A percentile compares a stretch with the other conserved stretches of the same genome.
Conservation (phyloP, 495 filamentous ascomycete species). For the Trichoderma reesei region DNA sequence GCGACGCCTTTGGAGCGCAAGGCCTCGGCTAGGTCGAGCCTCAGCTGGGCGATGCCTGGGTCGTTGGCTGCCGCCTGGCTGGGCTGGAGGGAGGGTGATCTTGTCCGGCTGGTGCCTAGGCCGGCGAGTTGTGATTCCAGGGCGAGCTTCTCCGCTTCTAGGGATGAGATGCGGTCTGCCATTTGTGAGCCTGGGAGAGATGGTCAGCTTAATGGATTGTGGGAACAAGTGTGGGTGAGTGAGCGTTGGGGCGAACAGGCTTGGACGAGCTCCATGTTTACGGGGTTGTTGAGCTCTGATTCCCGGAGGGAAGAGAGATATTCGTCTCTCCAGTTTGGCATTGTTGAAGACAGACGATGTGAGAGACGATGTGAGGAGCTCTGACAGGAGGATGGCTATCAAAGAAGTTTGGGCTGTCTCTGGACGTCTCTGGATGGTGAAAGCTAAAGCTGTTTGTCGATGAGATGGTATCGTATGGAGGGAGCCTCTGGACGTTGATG, state of each 20-base stretch:
- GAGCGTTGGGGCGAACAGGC: conserved; percentile 28
- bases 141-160: conserved; percentile 42
- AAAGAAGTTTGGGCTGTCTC: background rate
- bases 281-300: conserved; percentile 32
- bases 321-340: conserved; percentile 39
- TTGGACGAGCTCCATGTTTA: conserved; percentile 35
- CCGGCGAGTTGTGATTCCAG: conserved; percentile 18
- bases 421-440: too few species aligned
- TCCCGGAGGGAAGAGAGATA: conserved; percentile 32
- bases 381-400: conserved; percentile 18
- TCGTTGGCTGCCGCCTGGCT: conserved; percentile 24
- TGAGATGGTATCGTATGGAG: too few species aligned
- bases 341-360: conserved; percentile 15
- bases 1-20: conserved; percentile 58
- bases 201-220: conserved; percentile 15
- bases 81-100: conserved; percentile 14
- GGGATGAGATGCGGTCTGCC: conserved; percentile 51
- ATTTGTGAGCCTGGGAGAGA: conserved; percentile 51
- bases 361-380: background rate
- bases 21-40: conserved; percentile 61
- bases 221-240: conserved; percentile 1
- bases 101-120: conserved; percentile 16
- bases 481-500: too few species aligned
- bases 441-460: too few species aligned
- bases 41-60: conserved; percentile 36